Conservation (phyloP, 2,329 filamentous ascomycete genomes). For the Phialemonium atrogriseum region DNA sequence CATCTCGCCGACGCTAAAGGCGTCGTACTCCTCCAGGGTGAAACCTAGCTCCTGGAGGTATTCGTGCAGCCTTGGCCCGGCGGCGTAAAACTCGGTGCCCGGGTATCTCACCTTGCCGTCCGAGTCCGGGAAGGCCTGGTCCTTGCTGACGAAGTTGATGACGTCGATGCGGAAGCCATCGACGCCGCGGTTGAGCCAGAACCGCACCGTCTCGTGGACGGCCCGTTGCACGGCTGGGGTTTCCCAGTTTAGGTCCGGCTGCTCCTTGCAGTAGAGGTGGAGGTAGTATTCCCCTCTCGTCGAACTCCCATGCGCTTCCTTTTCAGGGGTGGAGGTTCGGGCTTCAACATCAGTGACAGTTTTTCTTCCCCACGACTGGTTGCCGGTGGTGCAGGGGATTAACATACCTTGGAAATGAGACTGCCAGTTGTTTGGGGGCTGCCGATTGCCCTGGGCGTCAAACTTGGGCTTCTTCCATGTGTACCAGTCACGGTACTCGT, state of each 20-base stretch:
- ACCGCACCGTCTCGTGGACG: slow-evolving; percentile 61
- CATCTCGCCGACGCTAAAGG: slow-evolving; percentile 46
- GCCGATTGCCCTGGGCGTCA: slow-evolving; percentile 45
- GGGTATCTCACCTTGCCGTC: neutral
- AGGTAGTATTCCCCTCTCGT: slow-evolving; percentile 50
- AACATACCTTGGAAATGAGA: slow-evolving; percentile 20
- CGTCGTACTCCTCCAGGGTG: slow-evolving; percentile 36
- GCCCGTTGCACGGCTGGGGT: slow-evolving; percentile 55
- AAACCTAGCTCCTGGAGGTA: slow-evolving; percentile 35
- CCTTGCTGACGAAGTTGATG: slow-evolving; percentile 60
- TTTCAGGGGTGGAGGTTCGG: slow-evolving; percentile 26
- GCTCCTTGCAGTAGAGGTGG: slow-evolving; percentile 59
- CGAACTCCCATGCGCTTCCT: slow-evolving; percentile 41
- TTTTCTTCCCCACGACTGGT: neutral
- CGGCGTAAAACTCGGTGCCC: slow-evolving; percentile 39
- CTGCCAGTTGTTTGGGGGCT: slow-evolving; percentile 55
- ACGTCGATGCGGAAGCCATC: slow-evolving; percentile 61
- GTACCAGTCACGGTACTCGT: slow-evolving; percentile 52
- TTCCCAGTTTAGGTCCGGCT: slow-evolving; percentile 76
- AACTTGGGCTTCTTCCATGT: slow-evolving; percentile 55
- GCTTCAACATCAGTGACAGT: neutral
- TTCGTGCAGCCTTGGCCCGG: slow-evolving; percentile 39
- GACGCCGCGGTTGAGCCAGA: slow-evolving; percentile 64
- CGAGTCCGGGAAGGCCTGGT: slow-evolving; percentile 43
- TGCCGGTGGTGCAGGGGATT: slow-evolving; percentile 25